phyloP scores from a whole-genome alignment of 2,329 filamentous ascomycete species.

The Trichoderma sp. region DNA sequence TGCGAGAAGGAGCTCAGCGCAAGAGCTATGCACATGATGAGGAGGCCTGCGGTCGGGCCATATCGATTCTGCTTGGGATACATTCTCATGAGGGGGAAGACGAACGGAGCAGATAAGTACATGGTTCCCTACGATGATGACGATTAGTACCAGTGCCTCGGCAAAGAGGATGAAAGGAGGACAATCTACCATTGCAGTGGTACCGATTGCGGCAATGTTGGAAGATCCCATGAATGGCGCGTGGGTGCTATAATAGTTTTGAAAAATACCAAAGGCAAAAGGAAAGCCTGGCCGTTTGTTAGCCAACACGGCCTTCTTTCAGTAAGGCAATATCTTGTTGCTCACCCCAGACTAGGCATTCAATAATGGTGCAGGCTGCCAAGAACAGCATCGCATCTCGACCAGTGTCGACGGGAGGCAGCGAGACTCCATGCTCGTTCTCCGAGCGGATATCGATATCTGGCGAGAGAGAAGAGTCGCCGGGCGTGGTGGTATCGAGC shows the following conservation, averaged over 20 bases:
- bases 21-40: constrained; percentile 51
- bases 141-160: not conserved
- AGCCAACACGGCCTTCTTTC: not conserved
- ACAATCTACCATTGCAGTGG: constrained; percentile 51
- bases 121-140: constrained; percentile 44
- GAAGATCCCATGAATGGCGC: constrained; percentile 54
- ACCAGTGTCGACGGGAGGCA: constrained; percentile 38
- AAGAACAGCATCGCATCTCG: constrained; percentile 42
- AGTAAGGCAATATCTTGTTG: not conserved
- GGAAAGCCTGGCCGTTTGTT: constrained; percentile 55
- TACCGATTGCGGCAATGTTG: constrained; percentile 61
- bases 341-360: constrained; percentile 40
- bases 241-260: constrained; percentile 62
- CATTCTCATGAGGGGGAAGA: constrained; percentile 47
- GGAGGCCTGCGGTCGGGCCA: constrained; percentile 44
- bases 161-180: not conserved
- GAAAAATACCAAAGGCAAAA: constrained; percentile 66
- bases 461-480: not conserved
- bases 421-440: constrained; percentile 29
- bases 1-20: constrained; percentile 52
- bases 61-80: constrained; percentile 43
- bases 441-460: not conserved
- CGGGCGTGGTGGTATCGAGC: constrained; percentile 4
- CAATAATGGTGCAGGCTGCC: constrained; percentile 37
- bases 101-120: constrained; percentile 51